phyloP scores from a whole-genome alignment of 1,139 yeast species.

The Yamadazyma friedrichii region DNA sequence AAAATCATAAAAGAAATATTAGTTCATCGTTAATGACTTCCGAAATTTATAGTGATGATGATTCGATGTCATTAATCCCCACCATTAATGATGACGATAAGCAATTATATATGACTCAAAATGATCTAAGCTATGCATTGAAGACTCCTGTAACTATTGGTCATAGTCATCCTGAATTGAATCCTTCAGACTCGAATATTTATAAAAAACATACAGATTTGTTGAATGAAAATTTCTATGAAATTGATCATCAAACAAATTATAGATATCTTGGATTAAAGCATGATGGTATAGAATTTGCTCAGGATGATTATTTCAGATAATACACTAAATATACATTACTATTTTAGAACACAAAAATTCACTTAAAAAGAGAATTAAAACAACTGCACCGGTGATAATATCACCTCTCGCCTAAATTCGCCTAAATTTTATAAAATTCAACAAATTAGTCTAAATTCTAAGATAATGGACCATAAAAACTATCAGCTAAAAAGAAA shows the following conservation, averaged over 20 bases:
- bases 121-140: slow-evolving; percentile 9
- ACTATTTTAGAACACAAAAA: neutral
- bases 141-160: neutral
- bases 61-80: slow-evolving; percentile 8
- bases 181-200: slow-evolving; percentile 2
- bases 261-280: slow-evolving; percentile 27
- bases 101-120: slow-evolving; percentile 11
- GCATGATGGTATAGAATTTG: slow-evolving; percentile 23
- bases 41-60: slow-evolving; percentile 3
- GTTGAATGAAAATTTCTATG: slow-evolving; percentile 14
- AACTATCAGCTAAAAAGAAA: slow-evolving; percentile 7
- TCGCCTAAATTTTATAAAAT: too few relatives aligned
- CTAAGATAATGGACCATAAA: slow-evolving; percentile 4
- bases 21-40: slow-evolving; percentile 2
- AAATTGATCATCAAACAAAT: slow-evolving; percentile 20
- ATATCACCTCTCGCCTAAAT: too few relatives aligned
- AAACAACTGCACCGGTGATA: too few relatives aligned
- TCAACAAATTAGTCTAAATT: too few relatives aligned
- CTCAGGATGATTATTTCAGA: slow-evolving; percentile 31
- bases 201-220: slow-evolving; percentile 10
- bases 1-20: slow-evolving; percentile 4
- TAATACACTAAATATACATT: slow-evolving; percentile 6
- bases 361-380: neutral
- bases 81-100: slow-evolving; percentile 12
- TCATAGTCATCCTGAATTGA: neutral